A percentile compares a stretch with the other conserved stretches of the same genome.
These are phyloP conservation scores for Knufia fluminis DNA, from an alignment of 2,329 filamentous ascomycete genomes.

Conservation along the genomic window DNA sequence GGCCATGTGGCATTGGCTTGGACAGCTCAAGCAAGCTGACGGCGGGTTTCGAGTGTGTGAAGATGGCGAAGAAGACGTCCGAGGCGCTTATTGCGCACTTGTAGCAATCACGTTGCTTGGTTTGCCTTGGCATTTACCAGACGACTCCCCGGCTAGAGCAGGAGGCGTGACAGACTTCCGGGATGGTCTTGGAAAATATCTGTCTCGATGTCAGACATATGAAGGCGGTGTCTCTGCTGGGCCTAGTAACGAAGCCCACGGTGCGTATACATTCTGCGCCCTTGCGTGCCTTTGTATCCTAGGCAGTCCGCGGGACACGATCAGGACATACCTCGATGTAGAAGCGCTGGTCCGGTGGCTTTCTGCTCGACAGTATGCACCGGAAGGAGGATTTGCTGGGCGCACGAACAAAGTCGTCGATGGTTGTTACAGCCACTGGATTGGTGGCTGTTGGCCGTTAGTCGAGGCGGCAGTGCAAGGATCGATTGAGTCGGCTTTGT, in stretches of 20 bases:
- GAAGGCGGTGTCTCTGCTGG: slow-evolving; percentile 86
- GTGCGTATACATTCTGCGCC: slow-evolving; percentile 92
- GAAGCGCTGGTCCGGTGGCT: slow-evolving; percentile 75
- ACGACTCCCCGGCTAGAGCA: slow-evolving; percentile 58
- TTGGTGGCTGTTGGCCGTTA: slow-evolving; percentile 87
- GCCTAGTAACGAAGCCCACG: slow-evolving; percentile 84
- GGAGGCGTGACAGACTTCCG: slow-evolving; percentile 56
- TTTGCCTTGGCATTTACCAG: slow-evolving; percentile 69
- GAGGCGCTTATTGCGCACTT: slow-evolving; percentile 85
- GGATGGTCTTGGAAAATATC: slow-evolving; percentile 66
- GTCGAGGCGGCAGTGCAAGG: slow-evolving; percentile 68
- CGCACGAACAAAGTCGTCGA: slow-evolving; percentile 97
- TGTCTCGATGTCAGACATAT: slow-evolving; percentile 68
- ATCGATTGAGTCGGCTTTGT: slow-evolving; percentile 28
- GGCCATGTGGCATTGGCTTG: slow-evolving; percentile 86
- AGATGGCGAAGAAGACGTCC: slow-evolving; percentile 85
- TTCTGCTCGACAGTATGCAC: slow-evolving; percentile 76
- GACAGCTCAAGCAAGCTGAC: slow-evolving; percentile 70
- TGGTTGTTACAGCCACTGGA: slow-evolving; percentile 97
- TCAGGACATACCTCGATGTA: slow-evolving; percentile 69
- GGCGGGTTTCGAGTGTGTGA: slow-evolving; percentile 84
- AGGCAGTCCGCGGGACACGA: slow-evolving; percentile 64
- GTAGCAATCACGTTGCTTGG: slow-evolving; percentile 75
- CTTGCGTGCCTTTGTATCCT: slow-evolving; percentile 81
- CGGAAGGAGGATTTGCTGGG: slow-evolving; percentile 86